Evolutionary conservation across 2,329 filamentous ascomycete genomes (phyloP).

Genomic region (Fusarium phyllophilum): DNA sequence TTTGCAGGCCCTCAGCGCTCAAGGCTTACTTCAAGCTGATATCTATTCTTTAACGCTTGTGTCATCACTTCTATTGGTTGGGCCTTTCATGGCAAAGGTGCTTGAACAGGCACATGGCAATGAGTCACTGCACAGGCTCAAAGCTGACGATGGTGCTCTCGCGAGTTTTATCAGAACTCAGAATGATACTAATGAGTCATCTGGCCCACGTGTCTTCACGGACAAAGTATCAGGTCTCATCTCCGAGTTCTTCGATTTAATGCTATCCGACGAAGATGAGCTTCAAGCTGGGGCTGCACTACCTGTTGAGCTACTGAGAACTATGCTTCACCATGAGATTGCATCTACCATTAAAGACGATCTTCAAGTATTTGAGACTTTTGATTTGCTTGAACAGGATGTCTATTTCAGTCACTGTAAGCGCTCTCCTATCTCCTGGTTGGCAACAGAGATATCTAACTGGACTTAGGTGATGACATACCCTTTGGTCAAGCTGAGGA

Average conservation of each 20-base stretch:
- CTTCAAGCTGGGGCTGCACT: neutral
- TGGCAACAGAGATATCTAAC: fast-evolving
- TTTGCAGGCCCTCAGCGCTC: neutral
- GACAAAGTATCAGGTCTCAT: neutral
- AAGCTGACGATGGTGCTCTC: neutral
- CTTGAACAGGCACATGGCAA: fast-evolving
- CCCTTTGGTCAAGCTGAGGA: fast-evolving
- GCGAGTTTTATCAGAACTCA: neutral
- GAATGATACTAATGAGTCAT: neutral
- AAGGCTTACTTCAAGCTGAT: neutral
- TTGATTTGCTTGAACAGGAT: neutral
- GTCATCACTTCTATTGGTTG: neutral
- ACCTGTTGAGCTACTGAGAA: neutral
- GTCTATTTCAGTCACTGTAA: neutral
- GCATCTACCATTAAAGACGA: neutral
- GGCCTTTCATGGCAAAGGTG: neutral
- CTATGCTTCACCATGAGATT: neutral
- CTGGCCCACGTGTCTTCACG: neutral
- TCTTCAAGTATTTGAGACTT: neutral
- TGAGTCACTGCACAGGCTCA: neutral
- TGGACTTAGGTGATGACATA: fast-evolving
- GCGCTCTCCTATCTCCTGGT: fast-evolving
- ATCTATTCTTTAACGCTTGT: neutral
- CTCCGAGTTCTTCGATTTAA: neutral
- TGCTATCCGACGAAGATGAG: neutral